These are phyloP conservation scores for Penicillium vulpinum DNA, from an alignment of 2,329 filamentous ascomycete species.

Conservation along the genomic window DNA sequence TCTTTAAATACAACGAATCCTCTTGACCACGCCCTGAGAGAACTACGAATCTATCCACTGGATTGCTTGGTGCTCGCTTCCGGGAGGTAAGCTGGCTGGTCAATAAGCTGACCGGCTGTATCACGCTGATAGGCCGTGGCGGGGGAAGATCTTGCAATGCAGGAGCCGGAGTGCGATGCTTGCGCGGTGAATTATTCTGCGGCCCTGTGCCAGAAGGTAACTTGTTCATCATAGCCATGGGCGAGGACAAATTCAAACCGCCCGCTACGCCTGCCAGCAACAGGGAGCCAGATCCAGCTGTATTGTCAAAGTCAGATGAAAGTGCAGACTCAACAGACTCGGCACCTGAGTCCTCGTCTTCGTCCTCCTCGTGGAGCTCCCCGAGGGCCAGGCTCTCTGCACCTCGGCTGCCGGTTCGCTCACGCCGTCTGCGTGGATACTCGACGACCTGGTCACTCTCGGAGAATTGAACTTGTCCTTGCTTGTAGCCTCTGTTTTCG, in stretches of 20 bases:
- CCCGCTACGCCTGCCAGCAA: slow-evolving; percentile 52
- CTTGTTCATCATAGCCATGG: slow-evolving; percentile 45
- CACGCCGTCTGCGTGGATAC: slow-evolving; percentile 29
- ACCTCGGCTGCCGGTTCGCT: slow-evolving; percentile 29
- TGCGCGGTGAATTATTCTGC: slow-evolving; percentile 52
- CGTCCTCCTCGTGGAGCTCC: slow-evolving; percentile 42
- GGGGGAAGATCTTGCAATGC: slow-evolving; percentile 60
- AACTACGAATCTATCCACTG: slow-evolving; percentile 60
- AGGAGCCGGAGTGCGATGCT: slow-evolving; percentile 47
- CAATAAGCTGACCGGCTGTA: slow-evolving; percentile 58
- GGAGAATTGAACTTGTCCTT: slow-evolving; percentile 54
- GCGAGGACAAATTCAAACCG: slow-evolving; percentile 53
- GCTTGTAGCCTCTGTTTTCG: slow-evolving; percentile 54
- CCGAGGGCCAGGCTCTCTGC: slow-evolving; percentile 33
- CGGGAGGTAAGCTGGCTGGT: slow-evolving; percentile 60
- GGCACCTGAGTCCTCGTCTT: slow-evolving; percentile 45
- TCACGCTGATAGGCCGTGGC: slow-evolving; percentile 61
- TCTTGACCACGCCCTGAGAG: slow-evolving; percentile 62
- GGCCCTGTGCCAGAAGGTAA: slow-evolving; percentile 36
- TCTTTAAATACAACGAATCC: slow-evolving; percentile 63
- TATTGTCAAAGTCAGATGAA: slow-evolving; percentile 57
- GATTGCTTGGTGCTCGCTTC: slow-evolving; percentile 59
- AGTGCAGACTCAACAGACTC: slow-evolving; percentile 52
- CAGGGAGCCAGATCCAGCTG: slow-evolving; percentile 55
- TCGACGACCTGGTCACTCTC: slow-evolving; percentile 38